These are phyloP conservation scores for Dimargaris verticillata DNA, from an alignment of 192 early-diverging fungal species.

Conservation along the genomic window DNA sequence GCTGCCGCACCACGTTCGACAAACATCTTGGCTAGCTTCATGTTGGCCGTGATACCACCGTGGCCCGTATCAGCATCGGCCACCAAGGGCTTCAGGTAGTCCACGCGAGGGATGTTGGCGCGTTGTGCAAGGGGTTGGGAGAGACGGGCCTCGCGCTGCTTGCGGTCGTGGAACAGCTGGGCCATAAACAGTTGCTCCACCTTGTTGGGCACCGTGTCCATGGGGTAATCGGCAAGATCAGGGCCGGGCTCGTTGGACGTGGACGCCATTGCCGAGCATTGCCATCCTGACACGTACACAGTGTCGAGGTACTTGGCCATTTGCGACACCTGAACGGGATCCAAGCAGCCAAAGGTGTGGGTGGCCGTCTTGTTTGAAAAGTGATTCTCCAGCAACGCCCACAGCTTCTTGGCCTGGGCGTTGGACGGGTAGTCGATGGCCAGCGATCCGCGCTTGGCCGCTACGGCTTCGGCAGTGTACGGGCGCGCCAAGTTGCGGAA, in stretches of 20 bases:
- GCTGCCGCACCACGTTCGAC: conserved; percentile 92
- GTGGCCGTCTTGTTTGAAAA: conserved; percentile 63
- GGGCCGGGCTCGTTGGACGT: conserved; percentile 91
- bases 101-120: conserved; percentile 50
- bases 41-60: conserved; percentile 93
- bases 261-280: conserved; percentile 90
- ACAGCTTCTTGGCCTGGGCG: conserved; percentile 83
- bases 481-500: conserved; percentile 72
- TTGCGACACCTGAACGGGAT: conserved; percentile 86
- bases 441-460: conserved; percentile 75
- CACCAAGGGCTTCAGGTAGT: conserved; percentile 88
- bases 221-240: conserved; percentile 96
- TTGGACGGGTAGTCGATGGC: conserved; percentile 60
- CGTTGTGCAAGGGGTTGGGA: conserved; percentile 45
- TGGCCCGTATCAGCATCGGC: conserved; percentile 97
- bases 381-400: conserved; percentile 61
- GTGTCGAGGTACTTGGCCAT: conserved; percentile 96
- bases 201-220: conserved; percentile 96
- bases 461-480: conserved; percentile 71
- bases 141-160: conserved; percentile 82
- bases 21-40: conserved; percentile 95
- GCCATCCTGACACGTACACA: conserved; percentile 96
- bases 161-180: conserved; percentile 93
- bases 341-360: conserved; percentile 87
- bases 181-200: conserved; percentile 97